A percentile compares a stretch with the other conserved stretches of the same genome.
Conservation (phyloP, 305 asterid genomes). For the Rubia tinctorum region DNA sequence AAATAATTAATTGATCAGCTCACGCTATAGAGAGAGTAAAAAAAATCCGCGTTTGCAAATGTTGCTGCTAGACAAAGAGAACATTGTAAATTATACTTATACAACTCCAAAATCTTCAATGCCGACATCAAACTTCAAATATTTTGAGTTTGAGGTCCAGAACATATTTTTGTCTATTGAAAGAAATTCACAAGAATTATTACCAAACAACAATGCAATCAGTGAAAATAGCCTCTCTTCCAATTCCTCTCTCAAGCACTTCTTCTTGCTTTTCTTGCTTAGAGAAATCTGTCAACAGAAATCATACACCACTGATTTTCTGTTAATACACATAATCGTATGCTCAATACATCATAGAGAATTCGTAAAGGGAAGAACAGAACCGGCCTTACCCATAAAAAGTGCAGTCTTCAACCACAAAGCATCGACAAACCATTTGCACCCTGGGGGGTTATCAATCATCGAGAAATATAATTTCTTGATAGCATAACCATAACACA, state of each 20-base stretch:
- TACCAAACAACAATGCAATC: constrained; percentile 90
- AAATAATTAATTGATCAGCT: background rate
- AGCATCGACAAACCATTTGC: constrained; percentile 95
- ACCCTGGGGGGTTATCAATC: constrained; percentile 95
- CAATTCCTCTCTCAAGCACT: constrained; percentile 64
- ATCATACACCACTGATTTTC: background rate
- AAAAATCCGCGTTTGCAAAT: background rate
- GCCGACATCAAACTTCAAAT: background rate
- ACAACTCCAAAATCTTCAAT: background rate
- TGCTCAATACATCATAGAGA: background rate
- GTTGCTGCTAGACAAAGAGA: background rate
- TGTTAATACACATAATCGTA: background rate
- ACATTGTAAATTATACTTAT: background rate
- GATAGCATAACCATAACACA: constrained; percentile 86
- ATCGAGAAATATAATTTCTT: constrained; percentile 87
- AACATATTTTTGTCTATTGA: background rate
- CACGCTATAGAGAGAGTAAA: no score
- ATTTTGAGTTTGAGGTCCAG: background rate
- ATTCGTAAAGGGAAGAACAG: constrained; percentile 31
- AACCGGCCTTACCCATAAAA: constrained; percentile 99
- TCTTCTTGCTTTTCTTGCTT: constrained; percentile 91
- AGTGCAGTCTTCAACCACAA: constrained; percentile 97
- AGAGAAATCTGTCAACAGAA: constrained; percentile 57
- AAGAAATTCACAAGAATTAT: constrained; percentile 28
- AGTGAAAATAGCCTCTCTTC: constrained; percentile 94